Conservation (phyloP, 2,329 filamentous ascomycete species). For the Aureobasidium melanogenum region DNA sequence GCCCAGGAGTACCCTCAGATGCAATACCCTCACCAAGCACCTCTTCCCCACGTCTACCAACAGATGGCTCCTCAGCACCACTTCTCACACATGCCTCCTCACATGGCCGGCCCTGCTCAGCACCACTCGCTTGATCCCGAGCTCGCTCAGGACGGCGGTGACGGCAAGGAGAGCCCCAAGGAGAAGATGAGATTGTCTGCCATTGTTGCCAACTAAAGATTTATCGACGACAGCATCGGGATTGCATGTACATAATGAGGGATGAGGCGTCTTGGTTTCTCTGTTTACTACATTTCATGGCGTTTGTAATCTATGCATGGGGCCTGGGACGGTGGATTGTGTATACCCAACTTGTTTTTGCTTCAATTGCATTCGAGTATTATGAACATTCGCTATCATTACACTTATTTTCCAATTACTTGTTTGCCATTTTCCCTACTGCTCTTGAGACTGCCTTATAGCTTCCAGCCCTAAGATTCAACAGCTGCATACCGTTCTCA, state of each 20-base stretch:
- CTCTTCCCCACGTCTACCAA: constrained; percentile 16
- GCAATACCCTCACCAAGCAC: constrained; percentile 15
- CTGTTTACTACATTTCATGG: constrained; percentile 1
- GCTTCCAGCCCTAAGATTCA: neutral
- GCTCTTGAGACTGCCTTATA: neutral
- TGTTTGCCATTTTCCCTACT: neutral
- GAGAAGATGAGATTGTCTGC: constrained; percentile 32
- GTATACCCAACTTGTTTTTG: constrained; percentile 13
- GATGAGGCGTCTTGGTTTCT: constrained; percentile 9
- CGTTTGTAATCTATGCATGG: constrained; percentile 9
- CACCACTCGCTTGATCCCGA: constrained; percentile 20
- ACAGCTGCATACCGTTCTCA: neutral
- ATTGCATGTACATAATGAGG: constrained; percentile 10
- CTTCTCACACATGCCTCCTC: constrained; percentile 13
- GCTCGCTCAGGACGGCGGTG: constrained; percentile 19
- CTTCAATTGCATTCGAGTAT: constrained; percentile 7
- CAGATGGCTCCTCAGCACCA: constrained; percentile 23
- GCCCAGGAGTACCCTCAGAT: constrained; percentile 16
- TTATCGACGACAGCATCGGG: constrained; percentile 7
- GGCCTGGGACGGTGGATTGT: constrained; percentile 12
- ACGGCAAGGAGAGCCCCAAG: constrained; percentile 26
- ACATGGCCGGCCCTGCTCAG: constrained; percentile 14
- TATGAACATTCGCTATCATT: constrained; percentile 6
- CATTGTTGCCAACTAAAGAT: constrained; percentile 16
- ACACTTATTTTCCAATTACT: neutral